Conservation (phyloP, 495 filamentous ascomycete species). For the Parathielavia hyrcaniae region DNA sequence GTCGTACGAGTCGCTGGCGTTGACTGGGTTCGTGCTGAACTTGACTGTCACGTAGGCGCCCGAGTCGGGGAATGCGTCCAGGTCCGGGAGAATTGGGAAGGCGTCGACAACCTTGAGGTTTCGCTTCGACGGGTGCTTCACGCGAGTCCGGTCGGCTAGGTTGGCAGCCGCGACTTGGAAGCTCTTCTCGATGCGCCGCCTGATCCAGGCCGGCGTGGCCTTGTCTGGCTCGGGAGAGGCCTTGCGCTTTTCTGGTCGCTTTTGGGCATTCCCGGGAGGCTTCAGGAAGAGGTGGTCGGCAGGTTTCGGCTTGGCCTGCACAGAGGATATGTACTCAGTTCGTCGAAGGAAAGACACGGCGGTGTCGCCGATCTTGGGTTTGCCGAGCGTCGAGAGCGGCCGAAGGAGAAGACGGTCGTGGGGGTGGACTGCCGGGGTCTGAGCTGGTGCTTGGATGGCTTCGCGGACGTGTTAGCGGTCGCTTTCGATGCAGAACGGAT, state of each 20-base stretch:
- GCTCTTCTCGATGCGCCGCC: conserved; percentile 72
- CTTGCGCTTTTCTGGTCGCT: conserved; percentile 40
- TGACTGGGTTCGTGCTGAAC: conserved; percentile 74
- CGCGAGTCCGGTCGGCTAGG: conserved; percentile 62
- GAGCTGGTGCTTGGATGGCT: conserved; percentile 76
- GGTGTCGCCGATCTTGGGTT: conserved; percentile 58
- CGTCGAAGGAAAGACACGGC: conserved; percentile 88
- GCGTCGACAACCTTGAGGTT: conserved; percentile 69
- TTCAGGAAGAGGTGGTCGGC: conserved; percentile 31
- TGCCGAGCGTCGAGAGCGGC: conserved; percentile 71
- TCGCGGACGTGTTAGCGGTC: conserved; percentile 23
- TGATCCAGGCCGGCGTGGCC: conserved; percentile 74
- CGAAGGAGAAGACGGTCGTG: conserved; percentile 75
- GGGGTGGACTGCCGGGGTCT: conserved; percentile 65
- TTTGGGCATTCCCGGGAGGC: conserved; percentile 36
- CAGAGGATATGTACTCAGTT: conserved; percentile 90
- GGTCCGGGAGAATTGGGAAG: conserved; percentile 78
- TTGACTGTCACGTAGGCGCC: conserved; percentile 84
- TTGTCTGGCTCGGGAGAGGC: conserved; percentile 48
- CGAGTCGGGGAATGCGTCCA: conserved; percentile 80
- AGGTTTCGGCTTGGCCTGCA: conserved; percentile 32
- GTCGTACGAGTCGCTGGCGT: conserved; percentile 57
- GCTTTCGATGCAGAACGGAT: neutral
- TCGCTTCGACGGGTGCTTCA: conserved; percentile 78
- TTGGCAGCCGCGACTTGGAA: conserved; percentile 70